Evolutionary conservation across 1,284 basidiomycete species (phyloP).

Genomic region (Boletus mariae): DNA sequence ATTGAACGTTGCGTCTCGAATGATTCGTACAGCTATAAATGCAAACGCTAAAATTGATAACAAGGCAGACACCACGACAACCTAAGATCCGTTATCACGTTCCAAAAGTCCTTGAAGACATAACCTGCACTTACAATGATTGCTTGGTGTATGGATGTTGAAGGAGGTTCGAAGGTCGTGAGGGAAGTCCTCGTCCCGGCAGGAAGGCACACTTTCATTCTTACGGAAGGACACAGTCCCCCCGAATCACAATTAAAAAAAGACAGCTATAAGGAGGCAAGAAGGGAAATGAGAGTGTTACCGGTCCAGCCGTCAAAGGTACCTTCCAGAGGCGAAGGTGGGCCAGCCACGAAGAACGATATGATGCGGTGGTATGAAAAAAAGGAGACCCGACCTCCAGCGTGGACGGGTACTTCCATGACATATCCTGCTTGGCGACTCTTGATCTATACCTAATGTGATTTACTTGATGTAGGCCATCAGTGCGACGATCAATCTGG

Average conservation of each 20-base stretch:
- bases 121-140: conserved; percentile 19
- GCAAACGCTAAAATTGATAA: conserved; percentile 23
- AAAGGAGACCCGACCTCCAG: not conserved
- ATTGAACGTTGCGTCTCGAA: conserved; percentile 25
- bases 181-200: conserved; percentile 1
- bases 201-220: conserved; percentile 2
- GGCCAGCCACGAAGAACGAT: conserved; percentile 43
- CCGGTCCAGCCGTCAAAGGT: conserved; percentile 32
- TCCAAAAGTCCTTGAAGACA: not conserved
- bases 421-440: not conserved
- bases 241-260: not conserved
- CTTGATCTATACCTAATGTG: not conserved
- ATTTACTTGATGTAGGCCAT: not conserved
- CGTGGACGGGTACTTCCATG: conserved; percentile 1
- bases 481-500: conserved; percentile 16
- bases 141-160: conserved; percentile 12
- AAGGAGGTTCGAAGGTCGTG: conserved; percentile 9
- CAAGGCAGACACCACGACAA: conserved; percentile 17
- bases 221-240: not conserved
- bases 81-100: conserved; percentile 10
- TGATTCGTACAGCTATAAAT: conserved; percentile 17
- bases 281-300: conserved; percentile 12
- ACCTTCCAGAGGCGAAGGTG: conserved; percentile 38
- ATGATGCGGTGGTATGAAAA: conserved; percentile 15
- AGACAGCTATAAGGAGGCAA: not conserved